Conservation (phyloP, 768 basidiomycete genomes). For the Tricholoma matsutake region DNA sequence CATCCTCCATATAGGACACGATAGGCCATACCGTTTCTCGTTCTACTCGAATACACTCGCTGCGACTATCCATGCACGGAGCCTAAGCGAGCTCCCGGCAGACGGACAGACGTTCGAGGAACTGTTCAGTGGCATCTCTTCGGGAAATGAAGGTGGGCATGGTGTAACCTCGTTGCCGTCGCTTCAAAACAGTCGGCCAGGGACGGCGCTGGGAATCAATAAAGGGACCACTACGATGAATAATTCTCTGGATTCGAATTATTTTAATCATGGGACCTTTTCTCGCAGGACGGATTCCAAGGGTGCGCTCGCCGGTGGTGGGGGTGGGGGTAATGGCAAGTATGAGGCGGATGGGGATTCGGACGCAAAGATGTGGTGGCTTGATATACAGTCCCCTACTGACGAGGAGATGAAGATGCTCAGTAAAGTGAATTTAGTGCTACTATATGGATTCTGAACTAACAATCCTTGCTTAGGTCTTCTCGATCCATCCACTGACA, state of each 20-base stretch:
- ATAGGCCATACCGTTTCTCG: conserved; percentile 94
- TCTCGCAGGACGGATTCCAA: background rate
- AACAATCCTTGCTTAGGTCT: conserved; percentile 55
- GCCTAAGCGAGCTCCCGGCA: conserved; percentile 87
- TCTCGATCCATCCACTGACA: conserved; percentile 94
- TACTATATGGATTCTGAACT: background rate
- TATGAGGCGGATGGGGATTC: conserved; percentile 32
- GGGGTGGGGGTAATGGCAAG: background rate
- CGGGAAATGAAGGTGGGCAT: background rate
- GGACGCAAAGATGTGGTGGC: conserved; percentile 93
- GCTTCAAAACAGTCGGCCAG: background rate
- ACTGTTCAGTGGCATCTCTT: conserved; percentile 60
- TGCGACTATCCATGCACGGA: conserved; percentile 93
- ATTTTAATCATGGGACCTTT: conserved; percentile 2
- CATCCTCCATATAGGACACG: conserved; percentile 57
- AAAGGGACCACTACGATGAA: background rate
- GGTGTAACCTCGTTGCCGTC: background rate
- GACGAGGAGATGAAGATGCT: conserved; percentile 99
- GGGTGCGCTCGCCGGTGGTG: background rate
- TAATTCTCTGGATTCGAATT: conserved; percentile 1
- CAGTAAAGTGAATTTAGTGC: conserved; percentile 61
- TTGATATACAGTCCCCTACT: conserved; percentile 90
- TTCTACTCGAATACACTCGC: conserved; percentile 94
- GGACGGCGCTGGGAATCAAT: background rate
- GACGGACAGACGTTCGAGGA: conserved; percentile 93